phyloP scores from a whole-genome alignment of 2,329 filamentous ascomycete genomes.

The Xylaria sp. region DNA sequence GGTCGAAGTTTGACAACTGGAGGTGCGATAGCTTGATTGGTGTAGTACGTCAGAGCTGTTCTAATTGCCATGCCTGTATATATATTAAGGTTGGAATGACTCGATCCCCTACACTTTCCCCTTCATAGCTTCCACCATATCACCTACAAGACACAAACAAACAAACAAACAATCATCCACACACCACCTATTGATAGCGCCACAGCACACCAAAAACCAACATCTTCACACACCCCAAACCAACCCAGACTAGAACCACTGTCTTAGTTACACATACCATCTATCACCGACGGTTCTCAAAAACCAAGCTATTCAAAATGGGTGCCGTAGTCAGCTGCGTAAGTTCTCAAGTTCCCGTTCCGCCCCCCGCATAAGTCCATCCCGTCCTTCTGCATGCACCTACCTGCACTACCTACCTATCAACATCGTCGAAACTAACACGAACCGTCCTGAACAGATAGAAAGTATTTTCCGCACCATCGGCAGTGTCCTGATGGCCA shows the following conservation, averaged over 20 bases:
- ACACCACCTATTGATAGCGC: slow-evolving; percentile 6
- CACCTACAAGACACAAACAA: slow-evolving; percentile 17
- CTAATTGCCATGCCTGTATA: background rate
- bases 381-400: no score
- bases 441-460: slow-evolving; percentile 57
- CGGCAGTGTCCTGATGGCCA: slow-evolving; percentile 73
- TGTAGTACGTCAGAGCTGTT: slow-evolving; percentile 21
- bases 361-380: slow-evolving; percentile 1
- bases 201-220: slow-evolving; percentile 17
- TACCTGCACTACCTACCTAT: background rate
- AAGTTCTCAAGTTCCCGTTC: slow-evolving; percentile 68
- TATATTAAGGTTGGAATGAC: slow-evolving; percentile 28
- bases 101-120: background rate
- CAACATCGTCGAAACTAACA: slow-evolving; percentile 34
- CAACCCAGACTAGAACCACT: slow-evolving; percentile 22
- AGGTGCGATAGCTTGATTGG: slow-evolving; percentile 9
- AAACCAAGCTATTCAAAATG: slow-evolving; percentile 64
- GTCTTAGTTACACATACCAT: slow-evolving; percentile 15
- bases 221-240: slow-evolving; percentile 13
- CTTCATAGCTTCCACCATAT: background rate
- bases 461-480: slow-evolving; percentile 70
- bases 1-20: slow-evolving; percentile 1
- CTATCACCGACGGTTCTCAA: slow-evolving; percentile 3
- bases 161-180: slow-evolving; percentile 11
- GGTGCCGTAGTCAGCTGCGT: slow-evolving; percentile 87